These are phyloP conservation scores for Sisymbrium altissimum DNA, from an alignment of 345 rosid species.

Conservation along the genomic window DNA sequence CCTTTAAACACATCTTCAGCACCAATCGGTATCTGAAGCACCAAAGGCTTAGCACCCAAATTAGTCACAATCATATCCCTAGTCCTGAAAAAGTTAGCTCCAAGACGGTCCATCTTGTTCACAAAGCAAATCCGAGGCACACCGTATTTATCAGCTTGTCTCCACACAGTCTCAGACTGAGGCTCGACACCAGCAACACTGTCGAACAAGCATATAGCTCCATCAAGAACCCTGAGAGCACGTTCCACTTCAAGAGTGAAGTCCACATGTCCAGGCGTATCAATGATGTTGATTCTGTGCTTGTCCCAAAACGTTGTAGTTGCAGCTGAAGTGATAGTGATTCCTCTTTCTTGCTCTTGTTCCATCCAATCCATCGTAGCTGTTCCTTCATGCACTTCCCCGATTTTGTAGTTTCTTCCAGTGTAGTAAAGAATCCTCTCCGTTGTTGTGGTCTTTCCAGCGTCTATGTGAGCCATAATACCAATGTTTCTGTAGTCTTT, in stretches of 20 bases:
- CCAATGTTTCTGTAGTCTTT: slow-evolving; percentile 90
- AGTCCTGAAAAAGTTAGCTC: slow-evolving; percentile 92
- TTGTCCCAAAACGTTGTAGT: slow-evolving; percentile 92
- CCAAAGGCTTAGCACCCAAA: slow-evolving; percentile 93
- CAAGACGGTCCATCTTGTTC: slow-evolving; percentile 95
- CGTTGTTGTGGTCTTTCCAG: slow-evolving; percentile 96
- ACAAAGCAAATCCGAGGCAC: slow-evolving; percentile 97
- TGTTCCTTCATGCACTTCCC: slow-evolving; percentile 97
- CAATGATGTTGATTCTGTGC: slow-evolving; percentile 91
- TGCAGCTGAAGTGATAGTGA: slow-evolving; percentile 96
- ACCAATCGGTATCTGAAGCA: slow-evolving; percentile 85
- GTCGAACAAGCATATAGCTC: slow-evolving; percentile 94
- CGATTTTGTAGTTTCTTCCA: slow-evolving; percentile 95
- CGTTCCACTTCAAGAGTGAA: slow-evolving; percentile 97
- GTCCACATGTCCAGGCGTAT: slow-evolving; percentile 95
- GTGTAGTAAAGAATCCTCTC: slow-evolving; percentile 86
- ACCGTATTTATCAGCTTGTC: slow-evolving; percentile 98
- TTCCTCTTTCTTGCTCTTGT: slow-evolving; percentile 99
- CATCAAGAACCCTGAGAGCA: slow-evolving; percentile 92
- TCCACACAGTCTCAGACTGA: slow-evolving; percentile 99
- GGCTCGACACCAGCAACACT: slow-evolving; percentile 99
- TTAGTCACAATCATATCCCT: slow-evolving; percentile 92
- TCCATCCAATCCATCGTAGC: slow-evolving; percentile 99
- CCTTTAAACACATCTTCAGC: slow-evolving; percentile 81
- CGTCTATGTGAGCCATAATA: slow-evolving; percentile 99